Evolutionary conservation across 2,329 filamentous ascomycete genomes (phyloP).

Genomic region (Penicillium olsonii): DNA sequence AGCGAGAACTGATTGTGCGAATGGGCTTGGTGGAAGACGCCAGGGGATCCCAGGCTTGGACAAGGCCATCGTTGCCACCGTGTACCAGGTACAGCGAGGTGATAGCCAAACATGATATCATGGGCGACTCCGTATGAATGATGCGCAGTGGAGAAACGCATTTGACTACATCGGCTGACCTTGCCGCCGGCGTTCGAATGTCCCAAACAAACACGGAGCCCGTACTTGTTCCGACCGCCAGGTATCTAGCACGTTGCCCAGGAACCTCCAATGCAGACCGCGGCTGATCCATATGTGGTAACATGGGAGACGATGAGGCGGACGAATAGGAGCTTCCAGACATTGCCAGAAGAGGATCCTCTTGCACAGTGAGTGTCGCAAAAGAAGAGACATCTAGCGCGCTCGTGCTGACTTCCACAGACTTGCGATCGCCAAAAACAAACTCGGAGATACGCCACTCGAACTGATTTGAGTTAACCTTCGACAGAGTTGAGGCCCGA

Average conservation of each 20-base stretch:
- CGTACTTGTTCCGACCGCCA: conserved; percentile 77
- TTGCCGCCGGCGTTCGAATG: conserved; percentile 65
- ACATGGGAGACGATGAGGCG: conserved; percentile 53
- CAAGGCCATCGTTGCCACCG: conserved; percentile 90
- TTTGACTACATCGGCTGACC: conserved; percentile 57
- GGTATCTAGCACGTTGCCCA: conserved; percentile 76
- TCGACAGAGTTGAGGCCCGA: conserved; percentile 33
- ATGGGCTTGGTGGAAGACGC: conserved; percentile 77
- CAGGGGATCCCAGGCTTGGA: conserved; percentile 96
- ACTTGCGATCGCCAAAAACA: conserved; percentile 61
- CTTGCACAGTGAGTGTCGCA: conserved; percentile 68
- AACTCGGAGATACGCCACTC: conserved; percentile 69
- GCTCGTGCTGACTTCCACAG: conserved; percentile 66
- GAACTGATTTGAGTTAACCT: conserved; percentile 46
- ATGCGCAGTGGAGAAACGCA: conserved; percentile 71
- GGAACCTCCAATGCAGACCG: conserved; percentile 65
- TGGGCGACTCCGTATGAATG: conserved; percentile 87
- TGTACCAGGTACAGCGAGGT: conserved; percentile 87
- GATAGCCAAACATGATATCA: conserved; percentile 78
- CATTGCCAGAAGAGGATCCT: conserved; percentile 72
- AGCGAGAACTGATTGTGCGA: conserved; percentile 82
- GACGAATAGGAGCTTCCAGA: conserved; percentile 58
- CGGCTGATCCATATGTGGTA: conserved; percentile 50
- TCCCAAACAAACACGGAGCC: conserved; percentile 86
- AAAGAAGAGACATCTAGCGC: conserved; percentile 74